Evolutionary conservation across 1,139 yeast genomes (phyloP).

Genomic region (Candida tropicalis): DNA sequence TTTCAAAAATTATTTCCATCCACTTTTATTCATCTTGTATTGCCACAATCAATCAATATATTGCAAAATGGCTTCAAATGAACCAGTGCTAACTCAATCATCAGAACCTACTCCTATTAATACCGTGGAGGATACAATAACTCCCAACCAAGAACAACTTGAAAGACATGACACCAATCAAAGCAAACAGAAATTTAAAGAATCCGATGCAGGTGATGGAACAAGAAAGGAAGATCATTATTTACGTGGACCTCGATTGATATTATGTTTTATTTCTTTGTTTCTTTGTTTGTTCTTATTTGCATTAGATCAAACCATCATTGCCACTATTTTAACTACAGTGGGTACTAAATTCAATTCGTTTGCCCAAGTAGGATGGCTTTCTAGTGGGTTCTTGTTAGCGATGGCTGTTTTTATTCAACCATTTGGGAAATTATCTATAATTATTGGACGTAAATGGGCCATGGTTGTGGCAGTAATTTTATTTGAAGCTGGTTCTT

Average conservation of each 20-base stretch:
- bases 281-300: conserved; percentile 37
- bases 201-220: conserved; percentile 48
- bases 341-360: conserved; percentile 44
- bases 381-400: conserved; percentile 60
- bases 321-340: conserved; percentile 36
- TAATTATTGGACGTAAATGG: conserved; percentile 48
- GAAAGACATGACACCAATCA: conserved; percentile 9
- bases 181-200: conserved; percentile 21
- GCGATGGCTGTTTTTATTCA: conserved; percentile 38
- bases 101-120: background rate
- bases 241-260: conserved; percentile 31
- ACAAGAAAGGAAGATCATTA: conserved; percentile 42
- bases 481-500: conserved; percentile 41
- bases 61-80: background rate
- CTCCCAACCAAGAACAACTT: conserved; percentile 7
- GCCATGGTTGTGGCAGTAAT: conserved; percentile 37
- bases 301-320: conserved; percentile 46
- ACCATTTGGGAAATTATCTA: conserved; percentile 45
- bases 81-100: background rate
- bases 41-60: background rate
- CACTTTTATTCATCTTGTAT: too few species aligned
- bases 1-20: too few species aligned
- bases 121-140: too few species aligned
- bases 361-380: conserved; percentile 61
- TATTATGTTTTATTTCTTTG: conserved; percentile 29